Base-by-base conservation (phyloP, 306 rosid genomes). In the Begonia masoniana region DNA sequence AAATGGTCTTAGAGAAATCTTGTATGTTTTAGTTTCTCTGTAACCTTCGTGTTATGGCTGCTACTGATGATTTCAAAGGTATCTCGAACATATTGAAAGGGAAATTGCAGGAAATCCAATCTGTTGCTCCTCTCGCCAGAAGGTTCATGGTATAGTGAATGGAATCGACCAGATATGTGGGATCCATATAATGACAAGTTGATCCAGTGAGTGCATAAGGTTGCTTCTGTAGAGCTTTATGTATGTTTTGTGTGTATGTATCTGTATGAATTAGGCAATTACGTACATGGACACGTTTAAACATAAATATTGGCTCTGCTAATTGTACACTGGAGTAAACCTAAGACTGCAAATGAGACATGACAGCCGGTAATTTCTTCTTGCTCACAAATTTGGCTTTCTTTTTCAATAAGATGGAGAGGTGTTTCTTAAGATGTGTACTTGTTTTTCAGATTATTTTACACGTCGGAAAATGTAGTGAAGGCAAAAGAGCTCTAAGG, bases 151-250 rank as follows among this genome's bases (percentile, higher is more conserved):
- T 49, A 83, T 92, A 65, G 59, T 92, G 66, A 92, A 92, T 56
- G 99, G 99, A 76, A 86, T 92, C 53, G 99, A 92, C 96, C 82
- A 48, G 88, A 86, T 67, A 79, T 92, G 57, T 92, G 99, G 99
- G 99, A 92, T 55, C 99, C 99, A 0, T 77, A 73, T 68, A 81
- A 75, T 64, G 93, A 92, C 61, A 71, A 65, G 43, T 86, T 79
- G 67, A 62, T 83, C 95, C 99, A 51, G 99, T 92, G 81, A 86
- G 99, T 81, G 13, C 23, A 13, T 47, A 10, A 10, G 24, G 7
- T 31, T 62, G 46, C 48, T 51, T 61, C 36, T 26, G 36, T 24
- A 26, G 36, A 26, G 36, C 1, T 26, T n/a, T 26, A 6, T 26
- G 36, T 6, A 4, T 26, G n/a, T 26, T 2, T 26, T 26, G 1